Evolutionary conservation across 192 early-diverging fungal species (phyloP).

Genomic region (Haplosporangium gracile): DNA sequence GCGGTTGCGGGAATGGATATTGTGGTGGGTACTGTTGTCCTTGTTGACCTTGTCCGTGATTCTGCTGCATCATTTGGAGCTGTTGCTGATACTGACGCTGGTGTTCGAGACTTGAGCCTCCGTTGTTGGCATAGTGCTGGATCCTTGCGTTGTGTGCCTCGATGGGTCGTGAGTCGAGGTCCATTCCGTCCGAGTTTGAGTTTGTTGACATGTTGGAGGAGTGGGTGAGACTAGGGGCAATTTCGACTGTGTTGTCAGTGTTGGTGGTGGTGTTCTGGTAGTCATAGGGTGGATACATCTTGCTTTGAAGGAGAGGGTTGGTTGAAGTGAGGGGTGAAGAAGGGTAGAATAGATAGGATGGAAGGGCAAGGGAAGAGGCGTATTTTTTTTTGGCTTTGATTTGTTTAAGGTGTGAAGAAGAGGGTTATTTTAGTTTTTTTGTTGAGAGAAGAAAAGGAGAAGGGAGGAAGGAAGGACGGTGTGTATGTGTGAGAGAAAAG

Average conservation of each 20-base stretch:
- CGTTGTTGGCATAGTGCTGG: slow-evolving; percentile 1
- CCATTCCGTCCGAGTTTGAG: slow-evolving; percentile 13
- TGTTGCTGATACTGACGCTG: slow-evolving; percentile 24
- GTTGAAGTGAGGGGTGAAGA: neutral
- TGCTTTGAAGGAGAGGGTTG: neutral
- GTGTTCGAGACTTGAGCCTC: neutral
- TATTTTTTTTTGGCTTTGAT: neutral
- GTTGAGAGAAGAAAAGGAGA: neutral
- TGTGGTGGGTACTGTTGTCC: neutral
- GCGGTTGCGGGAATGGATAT: slow-evolving; percentile 11
- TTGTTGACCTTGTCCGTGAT: neutral
- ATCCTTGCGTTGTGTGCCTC: slow-evolving; percentile 16
- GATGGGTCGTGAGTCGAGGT: slow-evolving; percentile 31
- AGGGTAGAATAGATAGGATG: neutral
- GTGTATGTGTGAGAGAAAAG: too few relatives aligned
- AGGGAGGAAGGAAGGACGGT: neutral
- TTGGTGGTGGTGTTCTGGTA: neutral
- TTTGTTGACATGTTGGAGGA: neutral
- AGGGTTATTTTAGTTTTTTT: neutral
- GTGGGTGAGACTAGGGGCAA: slow-evolving; percentile 2
- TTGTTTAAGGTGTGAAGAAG: neutral
- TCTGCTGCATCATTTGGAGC: slow-evolving; percentile 10
- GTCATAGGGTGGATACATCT: neutral
- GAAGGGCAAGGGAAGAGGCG: neutral
- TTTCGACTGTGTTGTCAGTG: neutral